Conservation (phyloP, 306 rosid genomes). For the Malus domestica region DNA sequence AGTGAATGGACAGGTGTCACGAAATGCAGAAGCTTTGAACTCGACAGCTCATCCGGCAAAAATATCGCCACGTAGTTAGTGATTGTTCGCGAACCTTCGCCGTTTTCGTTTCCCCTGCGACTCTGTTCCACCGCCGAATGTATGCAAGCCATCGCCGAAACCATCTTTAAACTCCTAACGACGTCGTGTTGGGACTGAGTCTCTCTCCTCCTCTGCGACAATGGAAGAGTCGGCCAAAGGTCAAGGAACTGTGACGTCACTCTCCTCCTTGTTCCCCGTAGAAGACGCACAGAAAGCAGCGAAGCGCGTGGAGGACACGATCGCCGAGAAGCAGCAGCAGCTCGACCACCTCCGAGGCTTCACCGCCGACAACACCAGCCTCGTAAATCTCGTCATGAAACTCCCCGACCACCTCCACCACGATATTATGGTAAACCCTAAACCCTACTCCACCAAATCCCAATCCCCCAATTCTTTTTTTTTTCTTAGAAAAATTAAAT, state of each 20-base stretch:
- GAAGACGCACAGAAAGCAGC: conserved; percentile 66
- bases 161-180: background rate
- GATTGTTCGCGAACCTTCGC: too few species aligned
- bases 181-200: background rate
- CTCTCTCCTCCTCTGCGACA: background rate
- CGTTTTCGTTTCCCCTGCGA: too few species aligned
- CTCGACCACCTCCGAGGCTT: conserved; percentile 49
- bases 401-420: conserved; percentile 81
- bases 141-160: too few species aligned
- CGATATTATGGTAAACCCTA: conserved; percentile 51
- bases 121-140: too few species aligned
- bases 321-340: conserved; percentile 36
- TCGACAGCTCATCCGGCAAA: too few species aligned
- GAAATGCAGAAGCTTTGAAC: too few species aligned
- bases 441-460: background rate
- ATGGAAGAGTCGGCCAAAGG: conserved; percentile 37
- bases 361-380: conserved; percentile 51
- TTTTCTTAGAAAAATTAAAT: background rate
- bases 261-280: conserved; percentile 45
- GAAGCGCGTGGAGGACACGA: conserved; percentile 43
- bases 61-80: too few species aligned
- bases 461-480: background rate
- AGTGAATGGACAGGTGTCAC: too few species aligned
- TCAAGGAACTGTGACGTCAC: conserved; percentile 59
- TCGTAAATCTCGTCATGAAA: conserved; percentile 61